Evolutionary conservation across 192 early-diverging fungal genomes (phyloP).

Genomic region (Dimargaris xerosporica): DNA sequence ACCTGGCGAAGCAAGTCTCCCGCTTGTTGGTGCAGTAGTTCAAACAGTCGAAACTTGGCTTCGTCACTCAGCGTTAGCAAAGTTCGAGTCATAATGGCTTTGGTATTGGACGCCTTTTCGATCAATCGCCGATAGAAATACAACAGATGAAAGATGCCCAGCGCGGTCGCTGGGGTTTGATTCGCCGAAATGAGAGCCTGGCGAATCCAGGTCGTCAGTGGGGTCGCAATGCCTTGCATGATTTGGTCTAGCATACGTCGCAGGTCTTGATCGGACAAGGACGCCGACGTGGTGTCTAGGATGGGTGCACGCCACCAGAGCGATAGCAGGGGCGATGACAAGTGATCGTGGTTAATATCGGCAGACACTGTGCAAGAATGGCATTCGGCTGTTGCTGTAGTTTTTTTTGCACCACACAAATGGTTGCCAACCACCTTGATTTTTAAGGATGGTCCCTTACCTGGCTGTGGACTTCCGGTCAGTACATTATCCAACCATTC

Average conservation of each 20-base stretch:
- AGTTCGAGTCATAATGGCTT: background rate
- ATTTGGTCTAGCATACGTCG: background rate
- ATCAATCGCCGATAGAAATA: conserved; percentile 2
- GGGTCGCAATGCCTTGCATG: background rate
- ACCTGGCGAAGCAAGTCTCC: background rate
- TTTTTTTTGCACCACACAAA: background rate
- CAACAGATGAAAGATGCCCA: conserved; percentile 3
- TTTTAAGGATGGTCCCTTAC: background rate
- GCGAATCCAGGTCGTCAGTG: background rate
- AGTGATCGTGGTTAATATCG: background rate
- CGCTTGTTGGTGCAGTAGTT: background rate
- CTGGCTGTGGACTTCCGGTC: background rate
- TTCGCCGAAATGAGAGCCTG: background rate
- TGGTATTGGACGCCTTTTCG: background rate
- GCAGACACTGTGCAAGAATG: background rate
- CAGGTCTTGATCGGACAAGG: no score
- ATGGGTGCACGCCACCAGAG: no score
- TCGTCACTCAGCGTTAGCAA: background rate
- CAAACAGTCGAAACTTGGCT: background rate
- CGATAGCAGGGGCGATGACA: no score
- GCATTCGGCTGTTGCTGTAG: no score
- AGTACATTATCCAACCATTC: conserved; percentile 61
- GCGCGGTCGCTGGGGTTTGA: background rate
- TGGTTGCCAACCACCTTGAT: background rate
- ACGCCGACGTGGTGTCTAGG: no score